Conservation (phyloP, 192 early-diverging fungal genomes). For the Backusella parvicylindrica region DNA sequence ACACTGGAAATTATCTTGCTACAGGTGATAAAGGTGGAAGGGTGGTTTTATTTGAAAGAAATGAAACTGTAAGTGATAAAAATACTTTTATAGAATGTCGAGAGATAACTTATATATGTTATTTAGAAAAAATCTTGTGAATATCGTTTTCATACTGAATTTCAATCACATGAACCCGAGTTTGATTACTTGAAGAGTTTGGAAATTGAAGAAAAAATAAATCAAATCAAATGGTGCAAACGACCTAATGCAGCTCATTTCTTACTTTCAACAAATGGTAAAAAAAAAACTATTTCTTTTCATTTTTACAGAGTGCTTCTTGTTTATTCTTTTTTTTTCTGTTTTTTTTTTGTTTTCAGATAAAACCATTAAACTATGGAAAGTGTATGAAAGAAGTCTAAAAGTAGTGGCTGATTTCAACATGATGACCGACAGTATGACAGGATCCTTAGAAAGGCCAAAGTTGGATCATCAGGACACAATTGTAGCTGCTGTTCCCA, state of each 20-base stretch:
- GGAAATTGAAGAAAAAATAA: slow-evolving; percentile 99
- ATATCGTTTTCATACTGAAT: slow-evolving; percentile 99
- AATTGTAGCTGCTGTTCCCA: slow-evolving; percentile 91
- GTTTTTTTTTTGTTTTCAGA: too few relatives aligned
- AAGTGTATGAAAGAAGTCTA: slow-evolving; percentile 96
- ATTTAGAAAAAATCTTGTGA: slow-evolving; percentile 95
- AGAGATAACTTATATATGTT: background rate
- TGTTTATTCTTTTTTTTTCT: too few relatives aligned
- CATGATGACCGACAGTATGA: slow-evolving; percentile 32
- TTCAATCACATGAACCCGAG: slow-evolving; percentile 99
- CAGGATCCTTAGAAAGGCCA: slow-evolving; percentile 65
- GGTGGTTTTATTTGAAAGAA: slow-evolving; percentile 86
- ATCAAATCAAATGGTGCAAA: slow-evolving; percentile 98
- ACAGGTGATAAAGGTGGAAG: slow-evolving; percentile 90
- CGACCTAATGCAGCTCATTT: slow-evolving; percentile 94
- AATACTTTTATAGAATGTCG: background rate
- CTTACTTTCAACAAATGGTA: slow-evolving; percentile 95
- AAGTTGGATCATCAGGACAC: slow-evolving; percentile 92
- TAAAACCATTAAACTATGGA: slow-evolving; percentile 99
- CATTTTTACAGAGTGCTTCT: too few relatives aligned
- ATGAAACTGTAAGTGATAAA: slow-evolving; percentile 70
- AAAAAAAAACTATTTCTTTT: background rate
- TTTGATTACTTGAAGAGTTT: slow-evolving; percentile 99
- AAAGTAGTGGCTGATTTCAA: slow-evolving; percentile 95
- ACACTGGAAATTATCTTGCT: slow-evolving; percentile 84